Conservation (phyloP, 2,329 filamentous ascomycete genomes). For the Calonectria hongkongensis region DNA sequence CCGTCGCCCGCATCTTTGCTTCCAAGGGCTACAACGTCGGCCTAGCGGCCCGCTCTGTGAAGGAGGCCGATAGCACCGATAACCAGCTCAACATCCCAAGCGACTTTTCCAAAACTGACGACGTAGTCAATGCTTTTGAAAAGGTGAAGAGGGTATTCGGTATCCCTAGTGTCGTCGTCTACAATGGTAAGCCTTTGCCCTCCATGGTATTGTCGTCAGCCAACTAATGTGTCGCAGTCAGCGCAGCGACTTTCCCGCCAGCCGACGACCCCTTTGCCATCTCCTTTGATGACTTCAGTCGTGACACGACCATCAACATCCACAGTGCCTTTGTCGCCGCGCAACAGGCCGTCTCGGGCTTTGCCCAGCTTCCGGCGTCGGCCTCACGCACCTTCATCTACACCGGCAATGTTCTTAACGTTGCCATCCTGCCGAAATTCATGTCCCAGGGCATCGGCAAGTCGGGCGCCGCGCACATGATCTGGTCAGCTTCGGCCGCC, state of each 20-base stretch:
- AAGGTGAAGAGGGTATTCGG: slow-evolving; percentile 46
- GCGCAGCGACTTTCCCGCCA: slow-evolving; percentile 30
- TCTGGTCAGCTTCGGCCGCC: slow-evolving; percentile 55
- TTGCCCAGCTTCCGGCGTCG: slow-evolving; percentile 53
- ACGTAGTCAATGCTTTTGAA: slow-evolving; percentile 41
- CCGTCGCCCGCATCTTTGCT: slow-evolving; percentile 50
- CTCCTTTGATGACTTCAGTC: slow-evolving; percentile 36
- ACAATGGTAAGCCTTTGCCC: slow-evolving; percentile 46
- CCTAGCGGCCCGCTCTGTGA: slow-evolving; percentile 49
- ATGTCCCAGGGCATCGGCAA: slow-evolving; percentile 64
- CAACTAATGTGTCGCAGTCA: slow-evolving; percentile 25
- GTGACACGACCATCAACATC: slow-evolving; percentile 37
- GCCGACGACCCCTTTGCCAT: slow-evolving; percentile 41
- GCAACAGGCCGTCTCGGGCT: slow-evolving; percentile 42
- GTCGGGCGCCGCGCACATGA: slow-evolving; percentile 57
- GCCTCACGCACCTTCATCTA: slow-evolving; percentile 65
- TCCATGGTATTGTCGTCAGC: not conserved
- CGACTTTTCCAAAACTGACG: slow-evolving; percentile 60
- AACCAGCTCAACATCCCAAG: slow-evolving; percentile 59
- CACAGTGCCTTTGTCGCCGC: slow-evolving; percentile 42
- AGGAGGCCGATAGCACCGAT: slow-evolving; percentile 46
- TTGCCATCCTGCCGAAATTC: slow-evolving; percentile 55
- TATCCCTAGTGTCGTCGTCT: slow-evolving; percentile 50
- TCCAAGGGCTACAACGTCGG: slow-evolving; percentile 53
- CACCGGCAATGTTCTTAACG: slow-evolving; percentile 66